Conservation (phyloP, 768 basidiomycete species). For the Boletus speciosus region DNA sequence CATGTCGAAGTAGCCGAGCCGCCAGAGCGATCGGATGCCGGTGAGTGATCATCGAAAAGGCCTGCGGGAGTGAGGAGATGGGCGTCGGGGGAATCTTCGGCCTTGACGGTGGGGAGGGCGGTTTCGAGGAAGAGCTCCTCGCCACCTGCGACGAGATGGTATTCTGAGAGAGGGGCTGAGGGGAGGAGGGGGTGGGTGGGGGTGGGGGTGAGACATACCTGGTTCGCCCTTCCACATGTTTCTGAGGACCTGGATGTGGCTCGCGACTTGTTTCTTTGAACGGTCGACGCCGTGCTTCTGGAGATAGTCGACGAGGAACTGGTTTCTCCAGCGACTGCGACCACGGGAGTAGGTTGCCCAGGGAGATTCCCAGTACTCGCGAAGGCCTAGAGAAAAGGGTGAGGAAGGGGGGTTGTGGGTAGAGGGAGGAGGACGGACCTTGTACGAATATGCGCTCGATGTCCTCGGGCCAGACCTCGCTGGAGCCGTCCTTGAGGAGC, state of each 20-base stretch:
- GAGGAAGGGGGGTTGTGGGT: background rate
- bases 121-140: conserved; percentile 63
- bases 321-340: conserved; percentile 78
- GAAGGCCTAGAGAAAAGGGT: conserved; percentile 48
- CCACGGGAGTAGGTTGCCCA: conserved; percentile 80
- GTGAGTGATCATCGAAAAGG: conserved; percentile 31
- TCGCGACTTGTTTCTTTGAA: conserved; percentile 87
- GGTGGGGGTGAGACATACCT: conserved; percentile 39
- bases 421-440: conserved; percentile 38
- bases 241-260: conserved; percentile 78
- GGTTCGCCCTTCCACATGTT: conserved; percentile 88
- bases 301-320: conserved; percentile 81
- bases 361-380: conserved; percentile 75
- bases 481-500: conserved; percentile 75
- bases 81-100: conserved; percentile 50
- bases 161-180: conserved; percentile 44
- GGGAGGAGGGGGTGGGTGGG: background rate
- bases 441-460: conserved; percentile 77
- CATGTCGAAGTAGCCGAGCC: conserved; percentile 27
- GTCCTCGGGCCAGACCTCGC: conserved; percentile 79
- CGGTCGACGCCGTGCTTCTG: conserved; percentile 65
- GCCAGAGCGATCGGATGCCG: conserved; percentile 31
- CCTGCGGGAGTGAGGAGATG: conserved; percentile 40
- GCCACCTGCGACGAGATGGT: conserved; percentile 75
- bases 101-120: conserved; percentile 47